phyloP scores from a whole-genome alignment of 2,329 filamentous ascomycete species.

The Ceratocystis cacaofunesta region DNA sequence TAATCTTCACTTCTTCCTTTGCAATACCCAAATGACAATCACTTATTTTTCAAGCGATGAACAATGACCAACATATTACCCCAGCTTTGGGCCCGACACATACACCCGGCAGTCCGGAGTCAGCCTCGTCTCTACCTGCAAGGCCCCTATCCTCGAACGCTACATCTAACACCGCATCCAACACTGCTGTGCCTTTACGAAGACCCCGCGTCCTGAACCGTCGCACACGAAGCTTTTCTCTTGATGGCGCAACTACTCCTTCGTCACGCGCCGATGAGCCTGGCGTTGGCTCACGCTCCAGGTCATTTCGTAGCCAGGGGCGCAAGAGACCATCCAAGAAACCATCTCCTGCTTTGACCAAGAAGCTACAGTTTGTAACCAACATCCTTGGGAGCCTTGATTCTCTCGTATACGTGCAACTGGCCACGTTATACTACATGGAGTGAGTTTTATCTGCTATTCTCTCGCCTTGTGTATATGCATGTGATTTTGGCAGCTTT shows the following conservation, averaged over 20 bases:
- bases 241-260: slow-evolving; percentile 9
- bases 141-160: slow-evolving; percentile 7
- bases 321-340: slow-evolving; percentile 23
- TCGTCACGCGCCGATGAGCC: slow-evolving; percentile 14
- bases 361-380: slow-evolving; percentile 46
- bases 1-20: background rate
- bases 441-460: slow-evolving; percentile 35
- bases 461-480: too few species aligned
- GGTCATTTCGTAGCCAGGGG: slow-evolving; percentile 22
- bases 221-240: slow-evolving; percentile 13
- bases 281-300: slow-evolving; percentile 19
- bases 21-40: background rate
- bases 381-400: slow-evolving; percentile 48
- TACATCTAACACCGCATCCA: background rate
- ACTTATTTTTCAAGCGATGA: slow-evolving; percentile 3
- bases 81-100: slow-evolving; percentile 5
- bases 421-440: slow-evolving; percentile 54
- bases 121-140: background rate
- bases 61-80: slow-evolving; percentile 5
- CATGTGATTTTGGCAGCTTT: too few species aligned
- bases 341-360: slow-evolving; percentile 32
- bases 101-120: background rate
- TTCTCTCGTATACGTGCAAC: slow-evolving; percentile 47
- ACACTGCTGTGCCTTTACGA: slow-evolving; percentile 11
- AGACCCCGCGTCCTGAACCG: slow-evolving; percentile 3